Evolutionary conservation across 106 monocot genomes (phyloP).

Genomic region (Posidonia australis): DNA sequence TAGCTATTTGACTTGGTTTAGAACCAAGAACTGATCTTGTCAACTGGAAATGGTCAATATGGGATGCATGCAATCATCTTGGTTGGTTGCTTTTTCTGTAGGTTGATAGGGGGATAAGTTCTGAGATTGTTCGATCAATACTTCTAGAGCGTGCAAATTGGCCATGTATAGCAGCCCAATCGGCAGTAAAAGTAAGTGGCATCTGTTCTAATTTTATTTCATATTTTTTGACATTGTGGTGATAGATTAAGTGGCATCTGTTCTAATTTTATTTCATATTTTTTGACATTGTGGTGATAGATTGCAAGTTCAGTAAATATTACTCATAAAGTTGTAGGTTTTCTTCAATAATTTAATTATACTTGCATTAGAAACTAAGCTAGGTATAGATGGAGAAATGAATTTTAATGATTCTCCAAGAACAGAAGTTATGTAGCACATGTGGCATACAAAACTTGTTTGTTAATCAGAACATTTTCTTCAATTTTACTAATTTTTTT

Average conservation of each 20-base stretch:
- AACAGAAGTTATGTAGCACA: no score
- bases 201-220: neutral
- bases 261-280: neutral
- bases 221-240: no score
- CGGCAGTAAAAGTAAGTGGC: slow-evolving; percentile 16
- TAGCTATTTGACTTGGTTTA: no score
- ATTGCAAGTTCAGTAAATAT: neutral
- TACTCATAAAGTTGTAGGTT: no score
- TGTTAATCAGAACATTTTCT: no score
- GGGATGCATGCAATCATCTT: neutral
- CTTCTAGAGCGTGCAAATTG: slow-evolving; percentile 23
- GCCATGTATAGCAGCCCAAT: slow-evolving; percentile 16
- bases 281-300: neutral
- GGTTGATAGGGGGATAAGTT: slow-evolving; percentile 22
- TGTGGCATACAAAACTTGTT: no score
- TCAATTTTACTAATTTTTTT: no score
- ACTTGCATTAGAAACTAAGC: neutral
- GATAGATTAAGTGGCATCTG: slow-evolving; percentile 4
- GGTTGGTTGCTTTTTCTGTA: neutral
- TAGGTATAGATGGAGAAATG: neutral
- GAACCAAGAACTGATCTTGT: no score
- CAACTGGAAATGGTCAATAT: no score
- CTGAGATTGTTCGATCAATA: slow-evolving; percentile 23
- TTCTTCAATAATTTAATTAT: no score
- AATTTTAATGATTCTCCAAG: neutral